phyloP scores from a whole-genome alignment of 345 rosid species.

The Brassica incana region DNA sequence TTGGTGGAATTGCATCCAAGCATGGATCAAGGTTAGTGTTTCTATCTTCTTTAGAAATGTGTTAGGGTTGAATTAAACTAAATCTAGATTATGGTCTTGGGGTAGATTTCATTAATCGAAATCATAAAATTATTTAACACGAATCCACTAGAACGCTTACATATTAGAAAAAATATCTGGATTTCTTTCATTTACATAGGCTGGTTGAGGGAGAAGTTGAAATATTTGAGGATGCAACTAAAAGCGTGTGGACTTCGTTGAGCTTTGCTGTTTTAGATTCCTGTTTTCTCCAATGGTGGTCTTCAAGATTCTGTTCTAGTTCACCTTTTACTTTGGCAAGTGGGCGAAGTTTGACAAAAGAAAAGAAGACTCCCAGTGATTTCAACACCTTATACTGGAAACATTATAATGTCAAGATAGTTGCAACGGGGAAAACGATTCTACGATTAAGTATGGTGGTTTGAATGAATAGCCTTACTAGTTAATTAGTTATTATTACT shows the following conservation, averaged over 20 bases:
- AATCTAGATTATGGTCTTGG: too few relatives aligned
- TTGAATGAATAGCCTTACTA: neutral
- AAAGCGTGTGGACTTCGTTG: neutral
- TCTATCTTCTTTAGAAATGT: too few relatives aligned
- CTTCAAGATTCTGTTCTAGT: neutral
- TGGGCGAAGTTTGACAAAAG: neutral
- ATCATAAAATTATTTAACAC: too few relatives aligned
- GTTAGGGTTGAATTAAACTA: too few relatives aligned
- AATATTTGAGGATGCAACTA: neutral
- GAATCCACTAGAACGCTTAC: too few relatives aligned
- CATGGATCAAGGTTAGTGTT: too few relatives aligned
- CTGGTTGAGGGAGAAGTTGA: neutral
- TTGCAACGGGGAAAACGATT: neutral
- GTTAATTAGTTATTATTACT: neutral
- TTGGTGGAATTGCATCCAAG: too few relatives aligned
- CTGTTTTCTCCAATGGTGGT: neutral
- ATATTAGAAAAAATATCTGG: too few relatives aligned
- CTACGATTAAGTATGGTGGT: neutral
- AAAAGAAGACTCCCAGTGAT: neutral
- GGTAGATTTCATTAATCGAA: too few relatives aligned
- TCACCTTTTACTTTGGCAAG: neutral
- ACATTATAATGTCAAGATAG: neutral
- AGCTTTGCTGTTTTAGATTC: neutral
- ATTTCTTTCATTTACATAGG: neutral
- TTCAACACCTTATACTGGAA: neutral